A percentile compares a stretch with the other conserved stretches of the same genome.
phyloP scores from a whole-genome alignment of 495 filamentous ascomycete species.

The Letharia lupina region DNA sequence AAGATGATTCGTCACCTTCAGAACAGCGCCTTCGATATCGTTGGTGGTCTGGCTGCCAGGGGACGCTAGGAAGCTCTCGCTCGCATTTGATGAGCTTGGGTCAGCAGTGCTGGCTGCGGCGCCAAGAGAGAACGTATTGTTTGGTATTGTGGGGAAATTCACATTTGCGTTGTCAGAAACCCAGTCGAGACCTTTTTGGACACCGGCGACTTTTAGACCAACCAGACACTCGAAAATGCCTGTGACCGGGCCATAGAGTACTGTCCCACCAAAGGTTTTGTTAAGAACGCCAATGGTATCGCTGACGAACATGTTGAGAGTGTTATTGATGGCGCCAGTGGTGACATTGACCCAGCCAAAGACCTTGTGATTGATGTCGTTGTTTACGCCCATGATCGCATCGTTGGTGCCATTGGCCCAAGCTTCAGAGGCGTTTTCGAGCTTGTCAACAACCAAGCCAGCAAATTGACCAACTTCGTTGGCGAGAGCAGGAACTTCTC shows the following conservation, averaged over 20 bases:
- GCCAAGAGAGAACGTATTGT: slow-evolving; percentile 77
- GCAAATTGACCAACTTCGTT: slow-evolving; percentile 74
- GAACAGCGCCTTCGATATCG: slow-evolving; percentile 70
- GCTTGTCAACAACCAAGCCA: slow-evolving; percentile 60
- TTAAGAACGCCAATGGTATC: slow-evolving; percentile 64
- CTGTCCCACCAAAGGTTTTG: slow-evolving; percentile 67
- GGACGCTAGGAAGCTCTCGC: slow-evolving; percentile 66
- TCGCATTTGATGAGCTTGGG: slow-evolving; percentile 39
- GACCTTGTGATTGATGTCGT: slow-evolving; percentile 70
- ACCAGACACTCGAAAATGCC: slow-evolving; percentile 70
- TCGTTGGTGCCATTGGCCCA: slow-evolving; percentile 75
- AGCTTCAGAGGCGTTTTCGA: slow-evolving; percentile 62
- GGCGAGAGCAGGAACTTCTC: slow-evolving; percentile 66
- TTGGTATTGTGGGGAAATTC: slow-evolving; percentile 64
- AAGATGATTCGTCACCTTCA: slow-evolving; percentile 54
- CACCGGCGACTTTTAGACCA: slow-evolving; percentile 60
- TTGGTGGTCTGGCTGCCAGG: slow-evolving; percentile 61
- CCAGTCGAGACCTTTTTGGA: slow-evolving; percentile 85
- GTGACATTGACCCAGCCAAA: slow-evolving; percentile 83
- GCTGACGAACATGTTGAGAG: slow-evolving; percentile 71
- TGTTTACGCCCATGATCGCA: slow-evolving; percentile 58
- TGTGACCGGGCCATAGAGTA: slow-evolving; percentile 62
- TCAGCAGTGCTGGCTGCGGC: slow-evolving; percentile 53
- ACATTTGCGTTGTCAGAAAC: slow-evolving; percentile 78
- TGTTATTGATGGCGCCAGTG: slow-evolving; percentile 73